Percentiles rank a stretch among this genome's conserved stretches.
Conservation (phyloP, 2,329 filamentous ascomycete species). For the Phyllosticta citribraziliensis region DNA sequence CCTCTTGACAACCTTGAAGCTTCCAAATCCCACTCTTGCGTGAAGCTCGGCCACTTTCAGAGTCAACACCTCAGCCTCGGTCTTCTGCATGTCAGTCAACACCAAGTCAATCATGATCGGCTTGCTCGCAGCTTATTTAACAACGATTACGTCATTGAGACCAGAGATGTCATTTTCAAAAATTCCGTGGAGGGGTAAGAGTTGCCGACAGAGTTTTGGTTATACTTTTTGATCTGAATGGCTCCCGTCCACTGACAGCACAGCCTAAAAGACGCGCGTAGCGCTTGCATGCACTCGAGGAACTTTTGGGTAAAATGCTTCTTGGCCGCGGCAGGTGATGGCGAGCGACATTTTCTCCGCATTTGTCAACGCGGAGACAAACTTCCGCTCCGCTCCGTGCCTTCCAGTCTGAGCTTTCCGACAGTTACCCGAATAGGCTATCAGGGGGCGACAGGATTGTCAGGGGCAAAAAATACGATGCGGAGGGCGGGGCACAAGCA, state of each 20-base stretch:
- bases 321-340: background rate
- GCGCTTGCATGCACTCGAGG: background rate
- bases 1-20: background rate
- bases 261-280: background rate
- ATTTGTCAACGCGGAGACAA: background rate
- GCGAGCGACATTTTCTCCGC: background rate
- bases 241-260: background rate
- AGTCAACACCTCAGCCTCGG: background rate
- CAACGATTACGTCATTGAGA: background rate
- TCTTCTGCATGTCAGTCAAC: background rate
- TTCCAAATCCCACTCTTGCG: background rate
- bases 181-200: background rate
- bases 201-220: background rate
- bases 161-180: background rate
- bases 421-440: background rate
- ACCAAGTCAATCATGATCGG: too few species aligned
- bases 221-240: background rate
- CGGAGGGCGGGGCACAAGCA: background rate
- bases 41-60: background rate
- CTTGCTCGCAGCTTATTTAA: too few species aligned
- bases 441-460: background rate
- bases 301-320: background rate
- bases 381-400: background rate
- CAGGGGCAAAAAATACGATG: background rate
- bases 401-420: background rate